Evolutionary conservation across 306 rosid species (phyloP).

Genomic region (Begonia loranthoides): DNA sequence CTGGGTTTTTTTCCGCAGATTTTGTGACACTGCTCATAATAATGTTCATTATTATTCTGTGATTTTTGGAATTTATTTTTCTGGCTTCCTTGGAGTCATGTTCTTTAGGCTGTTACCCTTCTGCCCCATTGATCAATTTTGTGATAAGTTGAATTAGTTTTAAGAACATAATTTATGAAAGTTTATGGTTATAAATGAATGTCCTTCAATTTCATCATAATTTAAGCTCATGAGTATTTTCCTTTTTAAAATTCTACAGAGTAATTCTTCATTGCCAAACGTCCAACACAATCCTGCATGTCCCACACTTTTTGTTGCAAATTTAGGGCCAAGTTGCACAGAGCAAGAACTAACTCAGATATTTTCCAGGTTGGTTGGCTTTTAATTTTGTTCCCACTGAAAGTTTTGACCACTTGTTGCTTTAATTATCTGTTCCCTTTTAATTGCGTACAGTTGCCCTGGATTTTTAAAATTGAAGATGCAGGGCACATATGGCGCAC

Average conservation of each 20-base stretch:
- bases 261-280: constrained; percentile 25
- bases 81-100: too few relatives aligned
- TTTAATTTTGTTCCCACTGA: not conserved
- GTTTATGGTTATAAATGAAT: too few relatives aligned
- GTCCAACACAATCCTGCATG: constrained; percentile 49
- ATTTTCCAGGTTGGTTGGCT: constrained; percentile 60
- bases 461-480: constrained; percentile 86
- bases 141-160: too few relatives aligned
- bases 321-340: constrained; percentile 76
- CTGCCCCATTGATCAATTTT: too few relatives aligned
- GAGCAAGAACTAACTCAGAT: constrained; percentile 72
- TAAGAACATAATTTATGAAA: too few relatives aligned
- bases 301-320: constrained; percentile 87
- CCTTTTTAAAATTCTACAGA: constrained; percentile 18
- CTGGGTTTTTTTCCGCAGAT: not conserved
- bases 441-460: constrained; percentile 38
- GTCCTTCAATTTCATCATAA: too few relatives aligned
- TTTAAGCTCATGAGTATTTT: not conserved
- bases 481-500: constrained; percentile 90
- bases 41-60: too few relatives aligned
- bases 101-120: too few relatives aligned
- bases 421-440: not conserved
- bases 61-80: too few relatives aligned
- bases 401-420: too few relatives aligned
- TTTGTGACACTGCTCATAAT: too few relatives aligned